Base-by-base conservation (phyloP, 176 grass and related monocot species). In the Neostapfia colusana region DNA sequence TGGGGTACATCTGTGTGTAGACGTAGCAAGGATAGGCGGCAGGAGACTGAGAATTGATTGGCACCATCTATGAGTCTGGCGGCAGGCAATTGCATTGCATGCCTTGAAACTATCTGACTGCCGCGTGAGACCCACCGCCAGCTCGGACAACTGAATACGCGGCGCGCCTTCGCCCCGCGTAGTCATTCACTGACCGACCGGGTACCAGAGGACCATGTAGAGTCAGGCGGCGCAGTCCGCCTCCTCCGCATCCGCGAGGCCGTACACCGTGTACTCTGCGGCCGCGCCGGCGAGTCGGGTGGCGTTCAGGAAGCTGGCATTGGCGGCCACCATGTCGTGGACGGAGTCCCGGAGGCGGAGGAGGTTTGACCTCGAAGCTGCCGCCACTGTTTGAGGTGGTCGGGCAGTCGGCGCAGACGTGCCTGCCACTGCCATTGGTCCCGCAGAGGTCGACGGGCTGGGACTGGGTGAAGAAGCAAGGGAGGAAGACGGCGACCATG, bases 361-460 rank as follows among this genome's bases (percentile, higher is more conserved):
- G 24, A 85, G 26, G 54, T n/a, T 85, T 85, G 66, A 78, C 60
- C 15, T 89, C 66, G 38, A 85, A 85, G 57, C 6, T 10, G 18
- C 56, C 55, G 2, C 74, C 75, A 5, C 57, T 56, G 36, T 16
- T 44, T 21, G 66, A 63, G 67, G 57, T 63, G 72, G 28, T 6
- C 45, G 82, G 65, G 74, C 82, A 84, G 25, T 78, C 74, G 6
- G 67, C 20, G 67, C 82, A 78, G 45, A 15, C 1, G 46, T 78
- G 72, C 57, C 58, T 45, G 36, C 74, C 67, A 55, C 56, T 72
- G 74, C 25, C 67, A 37, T 78, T 78, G 36, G 66, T 84, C 0
- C 18, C 35, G 66, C 74, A 84, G 18, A 55, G 3, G 35, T 64
- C 71, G 67, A 67, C 11, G 18, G n/a, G 10, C 67, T 72, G 56